phyloP scores from a whole-genome alignment of 208 protist species.

The Endotrypanum monterogeii region DNA sequence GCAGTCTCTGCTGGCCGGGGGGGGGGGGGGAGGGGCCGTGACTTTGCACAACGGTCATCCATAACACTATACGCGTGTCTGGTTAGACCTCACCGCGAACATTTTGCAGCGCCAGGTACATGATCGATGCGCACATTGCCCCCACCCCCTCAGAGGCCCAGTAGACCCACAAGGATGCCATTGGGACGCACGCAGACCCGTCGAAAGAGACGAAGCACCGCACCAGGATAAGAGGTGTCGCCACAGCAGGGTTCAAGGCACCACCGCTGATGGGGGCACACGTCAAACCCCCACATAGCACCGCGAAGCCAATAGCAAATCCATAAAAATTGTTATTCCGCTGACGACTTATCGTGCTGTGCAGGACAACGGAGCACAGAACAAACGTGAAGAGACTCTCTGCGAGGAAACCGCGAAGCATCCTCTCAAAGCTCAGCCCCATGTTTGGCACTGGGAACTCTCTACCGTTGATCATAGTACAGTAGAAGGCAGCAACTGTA shows the following conservation, averaged over 20 bases:
- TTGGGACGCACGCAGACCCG: constrained; percentile 42
- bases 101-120: constrained; percentile 72
- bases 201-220: constrained; percentile 66
- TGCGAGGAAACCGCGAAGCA: constrained; percentile 74
- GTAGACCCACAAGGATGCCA: constrained; percentile 75
- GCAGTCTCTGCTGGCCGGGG: background rate
- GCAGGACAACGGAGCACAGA: constrained; percentile 77
- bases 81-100: constrained; percentile 35
- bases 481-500: constrained; percentile 55
- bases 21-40: background rate
- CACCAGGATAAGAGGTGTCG: constrained; percentile 63
- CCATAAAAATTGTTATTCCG: constrained; percentile 81
- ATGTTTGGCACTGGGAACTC: constrained; percentile 71
- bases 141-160: constrained; percentile 67
- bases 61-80: background rate
- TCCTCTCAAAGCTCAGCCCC: constrained; percentile 55
- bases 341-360: constrained; percentile 69
- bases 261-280: constrained; percentile 64
- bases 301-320: constrained; percentile 77
- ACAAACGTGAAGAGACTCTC: constrained; percentile 84
- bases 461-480: constrained; percentile 61
- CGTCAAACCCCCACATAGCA: constrained; percentile 67
- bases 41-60: background rate
- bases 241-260: constrained; percentile 80
- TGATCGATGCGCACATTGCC: constrained; percentile 65